Evolutionary conservation across 108 stramenopile genomes (phyloP).

Genomic region (Chaetoceros muelleri): DNA sequence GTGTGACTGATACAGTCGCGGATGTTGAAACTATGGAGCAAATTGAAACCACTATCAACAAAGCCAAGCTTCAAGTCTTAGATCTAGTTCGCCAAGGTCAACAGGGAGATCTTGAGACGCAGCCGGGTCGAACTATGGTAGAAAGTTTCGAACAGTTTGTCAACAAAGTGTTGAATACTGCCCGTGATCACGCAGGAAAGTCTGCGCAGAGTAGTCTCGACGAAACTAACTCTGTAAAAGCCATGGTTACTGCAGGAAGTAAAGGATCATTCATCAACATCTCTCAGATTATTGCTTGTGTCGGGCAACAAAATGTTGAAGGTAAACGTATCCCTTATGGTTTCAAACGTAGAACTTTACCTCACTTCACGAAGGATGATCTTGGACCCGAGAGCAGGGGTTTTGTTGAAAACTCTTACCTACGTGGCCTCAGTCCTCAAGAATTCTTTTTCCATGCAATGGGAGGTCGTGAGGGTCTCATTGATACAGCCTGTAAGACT

Average conservation of each 20-base stretch:
- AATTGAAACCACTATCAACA: conserved; percentile 92
- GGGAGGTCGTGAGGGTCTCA: conserved; percentile 98
- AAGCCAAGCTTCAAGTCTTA: conserved; percentile 90
- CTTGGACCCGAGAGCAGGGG: conserved; percentile 95
- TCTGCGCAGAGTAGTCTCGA: conserved; percentile 84
- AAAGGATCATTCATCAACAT: conserved; percentile 99
- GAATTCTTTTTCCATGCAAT: conserved; percentile 99
- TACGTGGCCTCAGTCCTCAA: conserved; percentile 94
- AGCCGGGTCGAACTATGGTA: conserved; percentile 98
- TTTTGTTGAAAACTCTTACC: conserved; percentile 98
- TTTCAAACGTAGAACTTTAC: conserved; percentile 93
- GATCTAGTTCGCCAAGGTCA: conserved; percentile 95
- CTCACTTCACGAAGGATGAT: conserved; percentile 99
- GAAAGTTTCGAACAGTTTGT: conserved; percentile 96
- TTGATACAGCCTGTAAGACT: conserved; percentile 99
- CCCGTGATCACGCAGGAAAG: conserved; percentile 94
- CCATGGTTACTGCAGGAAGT: conserved; percentile 95
- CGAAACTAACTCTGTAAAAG: conserved; percentile 94
- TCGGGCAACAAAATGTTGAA: conserved; percentile 99
- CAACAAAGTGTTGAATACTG: conserved; percentile 93
- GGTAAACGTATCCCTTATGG: conserved; percentile 98
- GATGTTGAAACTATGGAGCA: conserved; percentile 90
- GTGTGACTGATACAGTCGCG: conserved; percentile 96
- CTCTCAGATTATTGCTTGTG: conserved; percentile 99
- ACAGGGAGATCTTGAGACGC: conserved; percentile 88